phyloP scores from a whole-genome alignment of 352 stramenopile species.

The Phytopythium oedochilum region DNA sequence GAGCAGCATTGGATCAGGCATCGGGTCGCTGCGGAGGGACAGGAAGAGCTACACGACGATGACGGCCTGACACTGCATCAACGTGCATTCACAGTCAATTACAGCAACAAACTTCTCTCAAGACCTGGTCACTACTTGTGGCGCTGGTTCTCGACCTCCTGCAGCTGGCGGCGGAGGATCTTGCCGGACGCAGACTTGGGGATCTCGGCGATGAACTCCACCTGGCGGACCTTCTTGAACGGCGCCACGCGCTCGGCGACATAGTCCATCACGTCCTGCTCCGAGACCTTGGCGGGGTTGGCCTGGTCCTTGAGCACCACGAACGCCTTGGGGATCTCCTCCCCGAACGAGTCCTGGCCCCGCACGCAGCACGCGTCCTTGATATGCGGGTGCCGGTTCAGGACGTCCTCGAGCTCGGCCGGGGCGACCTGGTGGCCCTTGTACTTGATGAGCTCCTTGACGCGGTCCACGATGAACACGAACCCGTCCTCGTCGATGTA shows the following conservation, averaged over 20 bases:
- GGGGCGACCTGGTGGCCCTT: conserved; percentile 90
- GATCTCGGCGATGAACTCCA: conserved; percentile 87
- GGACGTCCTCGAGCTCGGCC: conserved; percentile 88
- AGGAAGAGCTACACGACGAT: background rate
- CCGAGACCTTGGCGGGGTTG: conserved; percentile 9
- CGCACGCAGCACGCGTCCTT: conserved; percentile 73
- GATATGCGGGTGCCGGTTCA: conserved; percentile 71
- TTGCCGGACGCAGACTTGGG: conserved; percentile 88
- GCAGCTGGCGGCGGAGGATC: conserved; percentile 85
- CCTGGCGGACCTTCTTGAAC: conserved; percentile 84
- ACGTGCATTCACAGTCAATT: background rate
- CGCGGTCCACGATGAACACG: conserved; percentile 90
- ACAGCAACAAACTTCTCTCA: background rate
- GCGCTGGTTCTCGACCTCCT: conserved; percentile 30
- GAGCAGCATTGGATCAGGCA: no score
- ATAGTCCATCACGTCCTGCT: conserved; percentile 43
- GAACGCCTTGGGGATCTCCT: conserved; percentile 88
- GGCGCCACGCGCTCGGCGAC: conserved; percentile 77
- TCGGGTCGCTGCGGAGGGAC: background rate
- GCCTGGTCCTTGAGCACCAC: conserved; percentile 65
- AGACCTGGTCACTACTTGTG: conserved; percentile 13
- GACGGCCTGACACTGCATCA: no score
- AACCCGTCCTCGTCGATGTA: conserved; percentile 90
- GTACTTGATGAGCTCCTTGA: conserved; percentile 96
- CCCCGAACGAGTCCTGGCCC: conserved; percentile 61